Conservation (phyloP, 805 yeast genomes). For the Candida fluviatilis region DNA sequence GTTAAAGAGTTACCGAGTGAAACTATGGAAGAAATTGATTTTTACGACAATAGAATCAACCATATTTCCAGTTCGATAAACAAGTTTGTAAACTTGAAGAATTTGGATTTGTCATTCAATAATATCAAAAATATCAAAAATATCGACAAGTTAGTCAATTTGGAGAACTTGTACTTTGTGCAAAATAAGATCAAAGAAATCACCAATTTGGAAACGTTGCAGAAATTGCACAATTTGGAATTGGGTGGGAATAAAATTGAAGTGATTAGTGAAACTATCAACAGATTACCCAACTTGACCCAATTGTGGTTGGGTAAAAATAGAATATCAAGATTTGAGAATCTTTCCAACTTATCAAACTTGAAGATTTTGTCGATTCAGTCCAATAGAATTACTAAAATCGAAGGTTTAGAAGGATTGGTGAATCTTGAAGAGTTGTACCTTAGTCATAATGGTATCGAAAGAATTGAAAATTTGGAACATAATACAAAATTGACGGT, state of each 20-base stretch:
- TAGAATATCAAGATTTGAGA: constrained; percentile 59
- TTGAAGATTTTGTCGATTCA: constrained; percentile 82
- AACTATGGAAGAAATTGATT: constrained; percentile 70
- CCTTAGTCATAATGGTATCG: constrained; percentile 78
- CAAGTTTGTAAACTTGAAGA: constrained; percentile 51
- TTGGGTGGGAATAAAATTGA: constrained; percentile 84
- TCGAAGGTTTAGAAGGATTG: constrained; percentile 77
- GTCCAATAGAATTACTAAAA: constrained; percentile 69
- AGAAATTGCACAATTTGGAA: constrained; percentile 65
- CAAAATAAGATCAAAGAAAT: constrained; percentile 81
- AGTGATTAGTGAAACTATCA: constrained; percentile 52
- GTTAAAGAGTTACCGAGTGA: constrained; percentile 57
- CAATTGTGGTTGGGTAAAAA: constrained; percentile 95
- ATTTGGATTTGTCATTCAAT: constrained; percentile 84
- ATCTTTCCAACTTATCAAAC: constrained; percentile 54
- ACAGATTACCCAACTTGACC: constrained; percentile 50
- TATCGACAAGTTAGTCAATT: constrained; percentile 53
- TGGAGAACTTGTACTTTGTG: constrained; percentile 76
- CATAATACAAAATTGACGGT: constrained; percentile 62
- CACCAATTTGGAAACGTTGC: constrained; percentile 56
- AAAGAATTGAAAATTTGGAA: constrained; percentile 73
- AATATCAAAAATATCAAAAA: constrained; percentile 83
- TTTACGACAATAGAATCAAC: constrained; percentile 87
- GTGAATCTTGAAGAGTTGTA: constrained; percentile 79
- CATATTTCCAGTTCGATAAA: constrained; percentile 74